Base-by-base conservation (phyloP, 768 basidiomycete genomes). In the Suillus plorans region DNA sequence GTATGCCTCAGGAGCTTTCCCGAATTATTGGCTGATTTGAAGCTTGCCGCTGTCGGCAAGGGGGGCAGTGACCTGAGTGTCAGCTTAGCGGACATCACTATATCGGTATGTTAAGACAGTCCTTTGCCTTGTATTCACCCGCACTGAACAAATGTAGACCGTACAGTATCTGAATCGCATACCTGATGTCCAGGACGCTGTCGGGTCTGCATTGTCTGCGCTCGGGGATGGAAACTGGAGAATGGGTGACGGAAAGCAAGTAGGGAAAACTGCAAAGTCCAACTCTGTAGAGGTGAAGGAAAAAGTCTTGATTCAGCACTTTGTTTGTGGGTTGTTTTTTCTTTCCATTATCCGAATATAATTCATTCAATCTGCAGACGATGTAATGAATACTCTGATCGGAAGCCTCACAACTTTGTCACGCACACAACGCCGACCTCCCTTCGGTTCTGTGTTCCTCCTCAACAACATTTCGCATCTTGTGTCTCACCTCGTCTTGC, bases 151-250 rank as follows among this genome's bases (percentile, higher is more conserved):
- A 12, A n/a, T 63, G 31, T 68, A 92, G 89, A 88, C 89, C 0
- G 82, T 89, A 20, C 80, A 83, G 49, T 94, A 91, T 71, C 72
- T 95, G 66, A 85, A 90, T 63, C 81, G 84, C 61, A 77, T 95
- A 3, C 90, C 91, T 0, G 85, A 88, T 59, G 89, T 94, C 4
- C 82, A 86, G 62, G 81, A 79, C 20, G 91, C 90, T 1, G 90
- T 88, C 12, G 84, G 84, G 1, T 80, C 89, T 1, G 87, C 88
- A 0, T 78, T 94, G 44, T 73, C 86, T 47, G 84, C 87, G 2
- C 83, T 95, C 1, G 93, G 93, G 0, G 92, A 95, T 65, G 93
- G 93, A 12, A 94, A 94, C 68, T 94, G 93, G 93, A 91, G 86
- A 76, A 94, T 95, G 92, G 93, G 93, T 5, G 91, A 92, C 66